phyloP scores from a whole-genome alignment of 768 basidiomycete species.

The Russula compacta region DNA sequence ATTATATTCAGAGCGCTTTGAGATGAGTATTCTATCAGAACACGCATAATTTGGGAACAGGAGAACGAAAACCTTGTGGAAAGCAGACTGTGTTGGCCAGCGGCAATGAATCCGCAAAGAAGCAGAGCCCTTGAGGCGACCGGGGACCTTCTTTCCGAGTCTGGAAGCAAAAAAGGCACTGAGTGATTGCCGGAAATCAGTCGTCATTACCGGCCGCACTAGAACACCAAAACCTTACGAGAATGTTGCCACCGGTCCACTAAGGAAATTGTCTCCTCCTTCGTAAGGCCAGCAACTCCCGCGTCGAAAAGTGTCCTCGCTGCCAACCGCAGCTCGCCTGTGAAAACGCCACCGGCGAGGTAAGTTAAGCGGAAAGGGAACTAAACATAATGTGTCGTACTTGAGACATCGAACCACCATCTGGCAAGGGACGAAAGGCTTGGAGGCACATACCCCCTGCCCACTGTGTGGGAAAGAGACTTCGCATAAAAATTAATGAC shows the following conservation, averaged over 20 bases:
- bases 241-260: conserved; percentile 58
- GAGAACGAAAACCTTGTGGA: conserved; percentile 51
- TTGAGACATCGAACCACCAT: conserved; percentile 66
- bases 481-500: conserved; percentile 76
- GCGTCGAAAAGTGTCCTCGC: conserved; percentile 75
- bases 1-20: conserved; percentile 71
- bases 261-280: conserved; percentile 50
- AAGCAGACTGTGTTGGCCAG: conserved; percentile 69
- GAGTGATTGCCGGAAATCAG: background rate
- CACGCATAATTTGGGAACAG: conserved; percentile 6
- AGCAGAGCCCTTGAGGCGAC: conserved; percentile 64
- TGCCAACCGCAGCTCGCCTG: conserved; percentile 70
- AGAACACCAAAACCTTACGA: conserved; percentile 33
- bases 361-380: conserved; percentile 2
- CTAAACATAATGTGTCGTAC: conserved; percentile 33
- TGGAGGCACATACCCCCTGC: conserved; percentile 52
- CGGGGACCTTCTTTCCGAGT: conserved; percentile 47
- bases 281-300: conserved; percentile 53
- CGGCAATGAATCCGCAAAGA: conserved; percentile 74
- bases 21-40: background rate
- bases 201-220: conserved; percentile 7
- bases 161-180: conserved; percentile 59
- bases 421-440: conserved; percentile 64
- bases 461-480: conserved; percentile 54
- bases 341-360: background rate